Evolutionary conservation across 2,329 filamentous ascomycete genomes (phyloP), one percentile per base, ranked within the genome.

Genomic region (Annulohypoxylon truncatum): DNA sequence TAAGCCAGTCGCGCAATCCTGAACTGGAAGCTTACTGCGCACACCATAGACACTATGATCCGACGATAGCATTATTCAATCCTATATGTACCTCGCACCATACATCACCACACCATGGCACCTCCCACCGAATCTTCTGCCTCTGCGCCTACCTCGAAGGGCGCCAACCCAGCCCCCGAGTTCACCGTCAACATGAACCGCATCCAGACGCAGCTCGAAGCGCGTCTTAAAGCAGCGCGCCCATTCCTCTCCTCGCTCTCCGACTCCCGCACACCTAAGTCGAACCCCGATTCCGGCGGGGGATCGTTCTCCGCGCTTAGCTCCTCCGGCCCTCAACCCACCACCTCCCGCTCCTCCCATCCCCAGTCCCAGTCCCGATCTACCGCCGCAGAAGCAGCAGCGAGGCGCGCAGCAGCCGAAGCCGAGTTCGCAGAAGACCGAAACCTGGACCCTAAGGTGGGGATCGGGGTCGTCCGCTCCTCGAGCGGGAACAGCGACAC

Each of bases 181-280:
- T 76, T 72, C 72, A 55, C 69, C n/a, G 63, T 68, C 22, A 65
- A 64, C 54, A 76, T 76, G 74, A 77, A 77, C 73, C 68, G 69
- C 13, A 74, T 77, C 48, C 73, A 75, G 15, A 69, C 64, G 9
- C 71, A 72, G 15, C 54, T 73, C 53, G 72, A 76, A 47, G 68
- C 70, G 3, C 67, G 66, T 1, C 57, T 71, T 3, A 68, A 65
- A 51, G 44, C 65, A 47, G 64, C 47, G n/a, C 60, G 64, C 35
- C 9, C 54, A 7, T 64, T 57, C 28, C 64, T 67, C 51, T 62
- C 35, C 12, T 60, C 64, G 52, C 59, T 50, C 20, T 53, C 67
- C 65, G 33, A 60, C 35, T 29, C 26, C 65, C 46, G 38, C 42
- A 48, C 35, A 38, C 31, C 20, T 50, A 42, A n/a, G n/a, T n/a